Percentiles rank a stretch among this genome's conserved stretches.
phyloP scores from a whole-genome alignment of 1,284 basidiomycete species.

The Agaricales sp. region DNA sequence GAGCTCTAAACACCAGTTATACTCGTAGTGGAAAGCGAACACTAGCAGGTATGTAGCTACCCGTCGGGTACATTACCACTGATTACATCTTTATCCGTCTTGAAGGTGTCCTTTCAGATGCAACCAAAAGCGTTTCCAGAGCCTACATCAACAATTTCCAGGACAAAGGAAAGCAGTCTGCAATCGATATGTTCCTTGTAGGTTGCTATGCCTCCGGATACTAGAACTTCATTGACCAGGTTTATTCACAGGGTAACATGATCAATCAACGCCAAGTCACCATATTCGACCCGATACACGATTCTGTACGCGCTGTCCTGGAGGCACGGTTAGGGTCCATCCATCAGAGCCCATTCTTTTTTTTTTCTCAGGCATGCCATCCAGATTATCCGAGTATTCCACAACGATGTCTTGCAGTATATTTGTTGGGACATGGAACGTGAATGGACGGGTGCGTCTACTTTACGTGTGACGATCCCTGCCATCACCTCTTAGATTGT shows the following conservation, averaged over 20 bases:
- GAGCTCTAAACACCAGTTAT: conserved; percentile 92
- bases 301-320: conserved; percentile 68
- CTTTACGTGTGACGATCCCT: too few relatives aligned
- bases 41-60: conserved; percentile 48
- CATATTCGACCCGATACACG: conserved; percentile 92
- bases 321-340: conserved; percentile 41
- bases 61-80: too few relatives aligned
- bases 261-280: conserved; percentile 81
- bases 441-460: conserved; percentile 73
- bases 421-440: conserved; percentile 91
- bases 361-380: conserved; percentile 7
- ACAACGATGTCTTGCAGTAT: conserved; percentile 63
- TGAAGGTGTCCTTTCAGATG: conserved; percentile 81
- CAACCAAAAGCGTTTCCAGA: conserved; percentile 90
- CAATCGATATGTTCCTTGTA: conserved; percentile 93
- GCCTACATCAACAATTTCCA: conserved; percentile 99
- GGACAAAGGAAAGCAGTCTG: conserved; percentile 88
- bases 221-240: conserved; percentile 2
- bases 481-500: conserved; percentile 6
- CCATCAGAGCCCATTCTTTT: not conserved
- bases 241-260: conserved; percentile 68
- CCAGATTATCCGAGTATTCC: conserved; percentile 80
- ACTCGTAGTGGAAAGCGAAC: conserved; percentile 93
- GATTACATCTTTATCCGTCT: conserved; percentile 8
- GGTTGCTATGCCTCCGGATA: conserved; percentile 15